Evolutionary conservation across 768 basidiomycete species (phyloP).

Genomic region (Cyclocybe cylindracea): DNA sequence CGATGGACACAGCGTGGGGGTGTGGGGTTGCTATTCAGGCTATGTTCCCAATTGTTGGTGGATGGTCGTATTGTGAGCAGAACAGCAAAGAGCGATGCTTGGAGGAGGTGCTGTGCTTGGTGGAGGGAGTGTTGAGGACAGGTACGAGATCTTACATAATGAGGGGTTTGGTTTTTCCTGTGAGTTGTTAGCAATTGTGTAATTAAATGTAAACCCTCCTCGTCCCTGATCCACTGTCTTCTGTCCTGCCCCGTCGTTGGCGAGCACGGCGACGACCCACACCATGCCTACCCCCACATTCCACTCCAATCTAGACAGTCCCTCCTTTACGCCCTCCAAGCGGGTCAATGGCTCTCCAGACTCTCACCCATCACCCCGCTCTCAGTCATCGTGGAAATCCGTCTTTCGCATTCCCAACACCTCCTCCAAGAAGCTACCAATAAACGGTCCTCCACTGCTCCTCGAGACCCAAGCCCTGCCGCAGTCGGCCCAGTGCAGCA

Average conservation of each 20-base stretch:
- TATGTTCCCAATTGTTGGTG: too few relatives aligned
- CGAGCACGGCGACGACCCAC: conserved; percentile 14
- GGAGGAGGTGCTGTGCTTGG: not conserved
- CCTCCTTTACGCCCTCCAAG: conserved; percentile 17
- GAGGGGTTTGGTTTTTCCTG: conserved; percentile 20
- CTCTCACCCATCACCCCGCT: conserved; percentile 28
- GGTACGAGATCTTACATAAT: conserved; percentile 29
- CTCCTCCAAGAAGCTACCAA: conserved; percentile 60
- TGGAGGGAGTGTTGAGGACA: conserved; percentile 6
- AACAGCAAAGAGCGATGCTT: not conserved
- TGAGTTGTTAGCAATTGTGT: conserved; percentile 14
- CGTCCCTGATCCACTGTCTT: conserved; percentile 23
- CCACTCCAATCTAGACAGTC: conserved; percentile 20
- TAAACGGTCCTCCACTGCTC: conserved; percentile 43
- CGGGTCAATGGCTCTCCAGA: conserved; percentile 16
- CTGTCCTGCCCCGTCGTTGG: conserved; percentile 13
- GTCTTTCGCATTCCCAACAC: conserved; percentile 69
- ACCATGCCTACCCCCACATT: conserved; percentile 26
- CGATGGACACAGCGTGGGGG: too few relatives aligned
- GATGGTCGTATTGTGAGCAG: too few relatives aligned
- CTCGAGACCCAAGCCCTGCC: conserved; percentile 49
- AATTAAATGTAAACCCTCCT: conserved; percentile 20
- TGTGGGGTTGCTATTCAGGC: too few relatives aligned
- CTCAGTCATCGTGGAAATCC: conserved; percentile 62
- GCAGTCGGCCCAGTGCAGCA: conserved; percentile 31